Evolutionary conservation across 78 protist genomes (phyloP), one percentile per base, ranked within the genome.

Genomic region (Isochrysis galbana): DNA sequence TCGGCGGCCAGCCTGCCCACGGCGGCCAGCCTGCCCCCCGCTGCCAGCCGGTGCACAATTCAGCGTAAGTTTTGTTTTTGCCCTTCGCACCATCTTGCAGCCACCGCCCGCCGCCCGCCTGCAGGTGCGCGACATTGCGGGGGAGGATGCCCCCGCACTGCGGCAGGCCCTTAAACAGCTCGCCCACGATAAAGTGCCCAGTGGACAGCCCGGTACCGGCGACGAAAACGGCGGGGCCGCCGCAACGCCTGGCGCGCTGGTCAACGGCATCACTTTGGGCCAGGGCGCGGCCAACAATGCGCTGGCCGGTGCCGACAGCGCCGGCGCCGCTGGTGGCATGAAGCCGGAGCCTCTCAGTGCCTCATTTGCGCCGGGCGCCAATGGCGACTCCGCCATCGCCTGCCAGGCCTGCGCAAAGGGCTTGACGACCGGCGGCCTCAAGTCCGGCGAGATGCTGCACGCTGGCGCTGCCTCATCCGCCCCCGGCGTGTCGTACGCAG

Each of bases 111-210:
- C 61, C 61, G 61, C 14, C 29, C 61, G 61, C 61, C 23, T 0
- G 36, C 22, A 67, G 36, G 77, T 67, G 36, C 48, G 55, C 42
- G 88, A 80, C 34, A 80, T 80, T 21, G 88, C 88, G 17, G 88
- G 88, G 0, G 88, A 80, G 14, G 88, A 41, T 26, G 88, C 88
- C 29, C 88, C 88, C 14, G 88, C 55, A 22, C 38, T 80, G 11
- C 88, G 88, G 41, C 55, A 25, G 34, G 88, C 55, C 2, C 54
- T 80, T 10, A 80, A 80, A 38, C 88, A 80, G 88, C 88, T 80
- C 39, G 55, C 88, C 41, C 7, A 5, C 25, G 47, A 39, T 1
- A 51, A 51, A 14, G 61, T 14, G 61, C 61, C 61, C 7, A 1
- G 36, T 7, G 32, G 10, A 17, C 61, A 10, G 32, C 32, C 61